These are phyloP conservation scores for Cladosporium halotolerans DNA, from an alignment of 2,329 filamentous ascomycete species.

Conservation along the genomic window DNA sequence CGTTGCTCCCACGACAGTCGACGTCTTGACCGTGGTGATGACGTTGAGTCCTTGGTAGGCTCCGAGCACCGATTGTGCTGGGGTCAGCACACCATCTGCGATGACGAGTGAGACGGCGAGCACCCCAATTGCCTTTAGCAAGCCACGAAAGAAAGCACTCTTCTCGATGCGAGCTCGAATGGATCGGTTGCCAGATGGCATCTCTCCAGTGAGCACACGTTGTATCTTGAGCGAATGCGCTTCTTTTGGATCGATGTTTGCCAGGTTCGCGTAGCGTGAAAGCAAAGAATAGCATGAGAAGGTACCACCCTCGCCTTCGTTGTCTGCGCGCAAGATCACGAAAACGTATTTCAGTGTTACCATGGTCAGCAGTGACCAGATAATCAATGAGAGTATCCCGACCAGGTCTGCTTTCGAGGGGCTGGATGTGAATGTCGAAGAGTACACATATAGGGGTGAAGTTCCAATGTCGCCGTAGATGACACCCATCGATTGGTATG, in stretches of 20 bases:
- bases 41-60: conserved; percentile 57
- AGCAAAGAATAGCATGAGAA: conserved; percentile 62
- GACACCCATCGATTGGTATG: conserved; percentile 60
- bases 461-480: conserved; percentile 66
- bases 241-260: conserved; percentile 52
- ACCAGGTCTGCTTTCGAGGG: conserved; percentile 55
- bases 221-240: conserved; percentile 53
- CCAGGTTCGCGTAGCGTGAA: conserved; percentile 56
- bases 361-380: conserved; percentile 64
- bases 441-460: conserved; percentile 64
- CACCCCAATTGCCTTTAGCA: conserved; percentile 58
- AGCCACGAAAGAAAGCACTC: conserved; percentile 44
- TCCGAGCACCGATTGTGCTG: conserved; percentile 63
- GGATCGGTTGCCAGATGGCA: conserved; percentile 46
- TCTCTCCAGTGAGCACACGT: conserved; percentile 51
- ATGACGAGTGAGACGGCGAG: conserved; percentile 64
- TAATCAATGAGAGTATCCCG: conserved; percentile 60
- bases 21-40: conserved; percentile 49
- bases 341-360: conserved; percentile 64
- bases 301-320: conserved; percentile 65
- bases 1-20: conserved; percentile 56
- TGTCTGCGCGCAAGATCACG: conserved; percentile 60
- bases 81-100: conserved; percentile 60
- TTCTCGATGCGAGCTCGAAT: conserved; percentile 55
- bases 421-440: conserved; percentile 54